Conservation (phyloP, 805 yeast genomes). For the Clavispora carvajalis region DNA sequence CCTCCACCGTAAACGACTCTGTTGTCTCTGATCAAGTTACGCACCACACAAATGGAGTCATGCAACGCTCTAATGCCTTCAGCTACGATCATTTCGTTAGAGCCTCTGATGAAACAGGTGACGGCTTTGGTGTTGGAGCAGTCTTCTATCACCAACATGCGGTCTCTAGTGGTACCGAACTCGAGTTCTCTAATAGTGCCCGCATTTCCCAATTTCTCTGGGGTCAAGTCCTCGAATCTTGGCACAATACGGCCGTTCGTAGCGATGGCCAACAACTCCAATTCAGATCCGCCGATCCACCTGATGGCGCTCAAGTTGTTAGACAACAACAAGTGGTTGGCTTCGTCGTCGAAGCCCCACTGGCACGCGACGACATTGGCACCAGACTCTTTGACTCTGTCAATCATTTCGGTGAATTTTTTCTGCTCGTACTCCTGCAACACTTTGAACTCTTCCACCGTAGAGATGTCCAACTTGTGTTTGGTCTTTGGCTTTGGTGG, state of each 20-base stretch:
- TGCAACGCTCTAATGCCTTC: conserved; percentile 96
- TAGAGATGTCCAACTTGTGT: conserved; percentile 87
- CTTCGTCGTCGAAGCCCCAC: conserved; percentile 99
- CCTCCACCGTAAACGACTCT: conserved; percentile 99
- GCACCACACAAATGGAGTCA: conserved; percentile 94
- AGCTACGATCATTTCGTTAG: conserved; percentile 95
- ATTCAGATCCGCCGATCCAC: conserved; percentile 98
- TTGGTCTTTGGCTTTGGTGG: conserved; percentile 99
- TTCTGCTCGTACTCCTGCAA: conserved; percentile 90
- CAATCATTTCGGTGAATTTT: conserved; percentile 87
- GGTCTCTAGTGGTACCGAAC: conserved; percentile 94
- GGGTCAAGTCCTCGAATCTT: conserved; percentile 83
- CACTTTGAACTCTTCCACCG: conserved; percentile 90
- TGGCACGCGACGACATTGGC: conserved; percentile 97
- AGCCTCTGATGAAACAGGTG: conserved; percentile 90
- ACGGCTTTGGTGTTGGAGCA: conserved; percentile 84
- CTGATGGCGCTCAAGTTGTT: conserved; percentile 92
- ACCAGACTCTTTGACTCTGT: conserved; percentile 78
- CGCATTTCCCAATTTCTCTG: conserved; percentile 82
- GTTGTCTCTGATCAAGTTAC: conserved; percentile 87
- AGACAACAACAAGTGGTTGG: conserved; percentile 84
- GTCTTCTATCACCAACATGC: conserved; percentile 92
- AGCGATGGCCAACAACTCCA: conserved; percentile 94
- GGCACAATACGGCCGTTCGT: conserved; percentile 97
- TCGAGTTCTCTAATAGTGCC: conserved; percentile 81